These are phyloP conservation scores for Grosmannia clavigera DNA, from an alignment of 2,329 filamentous ascomycete genomes.

Conservation along the genomic window DNA sequence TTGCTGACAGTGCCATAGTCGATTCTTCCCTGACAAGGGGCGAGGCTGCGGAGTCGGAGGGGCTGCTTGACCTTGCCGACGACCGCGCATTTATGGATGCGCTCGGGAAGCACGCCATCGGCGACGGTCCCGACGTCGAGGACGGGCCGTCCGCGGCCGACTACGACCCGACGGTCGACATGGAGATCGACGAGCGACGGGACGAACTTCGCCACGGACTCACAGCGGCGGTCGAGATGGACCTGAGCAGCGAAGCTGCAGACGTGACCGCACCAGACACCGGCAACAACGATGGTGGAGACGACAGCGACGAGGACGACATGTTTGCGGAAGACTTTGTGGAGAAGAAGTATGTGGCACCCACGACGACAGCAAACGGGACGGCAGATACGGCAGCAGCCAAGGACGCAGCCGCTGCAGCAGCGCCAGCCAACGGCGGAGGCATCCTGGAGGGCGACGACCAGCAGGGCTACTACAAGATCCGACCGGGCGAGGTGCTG, in stretches of 20 bases:
- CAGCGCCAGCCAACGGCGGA: constrained; percentile 36
- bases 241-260: background rate
- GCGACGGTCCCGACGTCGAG: constrained; percentile 19
- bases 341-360: constrained; percentile 50
- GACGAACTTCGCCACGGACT: constrained; percentile 49
- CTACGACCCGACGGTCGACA: constrained; percentile 81
- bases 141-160: constrained; percentile 85
- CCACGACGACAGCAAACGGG: constrained; percentile 18
- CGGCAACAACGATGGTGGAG: background rate
- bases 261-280: background rate
- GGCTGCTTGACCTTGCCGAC: constrained; percentile 49
- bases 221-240: constrained; percentile 25
- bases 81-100: constrained; percentile 57
- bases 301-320: constrained; percentile 50
- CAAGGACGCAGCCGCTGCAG: constrained; percentile 17
- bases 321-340: constrained; percentile 83
- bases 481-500: constrained; percentile 81
- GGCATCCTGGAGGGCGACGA: constrained; percentile 89
- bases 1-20: constrained; percentile 3
- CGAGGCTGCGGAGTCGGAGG: constrained; percentile 14
- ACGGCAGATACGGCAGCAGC: constrained; percentile 17
- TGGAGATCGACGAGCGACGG: constrained; percentile 68
- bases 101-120: constrained; percentile 29
- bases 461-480: constrained; percentile 90
- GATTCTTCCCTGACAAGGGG: constrained; percentile 13